A percentile compares a stretch with the other conserved stretches of the same genome.
These are phyloP conservation scores for Geotrichum fermentans DNA, from an alignment of 1,139 yeast genomes.

Conservation along the genomic window DNA sequence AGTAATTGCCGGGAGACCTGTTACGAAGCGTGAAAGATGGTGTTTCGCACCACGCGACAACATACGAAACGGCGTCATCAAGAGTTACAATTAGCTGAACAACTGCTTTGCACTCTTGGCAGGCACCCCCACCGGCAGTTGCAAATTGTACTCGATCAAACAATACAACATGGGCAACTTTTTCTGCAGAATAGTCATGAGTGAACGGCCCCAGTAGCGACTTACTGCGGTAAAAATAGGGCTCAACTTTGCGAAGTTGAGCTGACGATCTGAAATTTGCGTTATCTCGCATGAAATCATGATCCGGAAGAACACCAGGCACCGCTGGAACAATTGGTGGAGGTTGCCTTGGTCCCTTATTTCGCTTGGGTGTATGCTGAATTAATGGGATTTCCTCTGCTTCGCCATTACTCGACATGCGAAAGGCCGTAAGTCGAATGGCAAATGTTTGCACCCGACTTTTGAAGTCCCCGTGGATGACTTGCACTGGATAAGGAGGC, in stretches of 20 bases:
- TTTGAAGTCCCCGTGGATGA: conserved; percentile 8
- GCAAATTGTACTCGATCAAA: conserved; percentile 21
- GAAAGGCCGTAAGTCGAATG: conserved; percentile 17
- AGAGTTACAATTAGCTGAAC: conserved; percentile 19
- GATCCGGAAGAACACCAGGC: conserved; percentile 20
- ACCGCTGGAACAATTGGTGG: conserved; percentile 20
- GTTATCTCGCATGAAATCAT: conserved; percentile 19
- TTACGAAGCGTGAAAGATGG: conserved; percentile 18
- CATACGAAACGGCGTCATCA: conserved; percentile 17
- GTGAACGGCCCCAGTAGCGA: conserved; percentile 17
- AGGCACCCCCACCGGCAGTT: conserved; percentile 20
- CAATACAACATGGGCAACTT: conserved; percentile 19
- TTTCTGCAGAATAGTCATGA: conserved; percentile 16
- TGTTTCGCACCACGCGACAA: conserved; percentile 21
- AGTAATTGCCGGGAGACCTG: conserved; percentile 19
- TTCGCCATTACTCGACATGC: conserved; percentile 13
- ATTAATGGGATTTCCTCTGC: conserved; percentile 17
- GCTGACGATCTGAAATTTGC: conserved; percentile 18
- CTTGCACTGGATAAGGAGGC: conserved; percentile 18
- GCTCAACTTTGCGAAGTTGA: conserved; percentile 16
- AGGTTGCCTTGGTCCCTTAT: conserved; percentile 17
- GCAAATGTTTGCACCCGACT: conserved; percentile 17
- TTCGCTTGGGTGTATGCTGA: conserved; percentile 20
- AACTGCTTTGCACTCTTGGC: conserved; percentile 15
- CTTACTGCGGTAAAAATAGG: conserved; percentile 12